Evolutionary conservation across 169 alveolate genomes (phyloP), one percentile per base, ranked within the genome.

Genomic region (Sarcocystis neurona): DNA sequence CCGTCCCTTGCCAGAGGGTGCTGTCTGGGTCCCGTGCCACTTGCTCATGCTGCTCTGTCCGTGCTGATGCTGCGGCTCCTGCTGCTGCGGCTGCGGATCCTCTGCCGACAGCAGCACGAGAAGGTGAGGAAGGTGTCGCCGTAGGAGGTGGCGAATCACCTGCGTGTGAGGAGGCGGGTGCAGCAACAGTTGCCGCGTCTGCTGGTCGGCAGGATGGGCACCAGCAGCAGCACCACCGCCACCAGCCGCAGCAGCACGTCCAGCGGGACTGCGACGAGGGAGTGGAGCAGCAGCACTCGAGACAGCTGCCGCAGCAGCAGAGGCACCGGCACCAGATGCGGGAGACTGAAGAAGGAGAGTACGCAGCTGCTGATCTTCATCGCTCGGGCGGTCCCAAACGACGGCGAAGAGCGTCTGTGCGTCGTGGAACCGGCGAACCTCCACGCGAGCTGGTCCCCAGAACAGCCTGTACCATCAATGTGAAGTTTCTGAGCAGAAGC

Each of bases 391-490:
- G 18, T 79, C 78, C 92, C 92, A 88, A 50, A 88, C 23, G 27
- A 88, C 92, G 47, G 87, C 56, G 46, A 79, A 60, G 34, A 88
- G 89, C 78, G 79, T 79, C 72, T 79, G 89, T 34, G 85, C 88
- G 46, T 88, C 92, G 39, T 79, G 92, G 46, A 88, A 88, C 47
- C 92, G 88, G 66, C 92, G 84, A 23, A 88, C 72, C 63, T 88
- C 92, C 34, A 46, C 60, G 53, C 72, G 58, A 44, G 70, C 89
- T 30, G 91, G 47, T 2, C 92, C 92, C 92, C 92, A 88, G 78
- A 88, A 88, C 20, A 58, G 44, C 85, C 92, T 88, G 78, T 2
- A 68, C n/a, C 27, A 0, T 32, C 84, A 70, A 10, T 39, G n/a
- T n/a, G n/a, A n/a, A n/a, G n/a, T n/a, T n/a, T n/a, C n/a, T n/a